Conservation (phyloP, 2,329 filamentous ascomycete species). For the Didymella arachidicola region DNA sequence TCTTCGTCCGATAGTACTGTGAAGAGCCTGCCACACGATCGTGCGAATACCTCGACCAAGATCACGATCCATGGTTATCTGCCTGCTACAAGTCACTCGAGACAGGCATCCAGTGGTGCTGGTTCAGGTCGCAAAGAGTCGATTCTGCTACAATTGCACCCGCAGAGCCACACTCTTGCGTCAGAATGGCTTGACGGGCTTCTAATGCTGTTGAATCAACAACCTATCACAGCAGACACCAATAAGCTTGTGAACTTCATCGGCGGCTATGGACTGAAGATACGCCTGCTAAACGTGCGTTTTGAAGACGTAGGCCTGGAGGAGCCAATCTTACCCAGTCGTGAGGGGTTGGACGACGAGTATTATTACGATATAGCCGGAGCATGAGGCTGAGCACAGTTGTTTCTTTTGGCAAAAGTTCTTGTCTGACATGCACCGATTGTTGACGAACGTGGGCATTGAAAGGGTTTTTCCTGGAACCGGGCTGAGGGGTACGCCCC, state of each 20-base stretch:
- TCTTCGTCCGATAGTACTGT: conserved; percentile 59
- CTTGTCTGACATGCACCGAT: conserved; percentile 10
- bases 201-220: conserved; percentile 92
- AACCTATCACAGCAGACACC: conserved; percentile 96
- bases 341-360: conserved; percentile 87
- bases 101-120: conserved; percentile 43
- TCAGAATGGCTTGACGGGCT: conserved; percentile 97
- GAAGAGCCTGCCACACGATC: conserved; percentile 39
- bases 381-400: conserved; percentile 27
- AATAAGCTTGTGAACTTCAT: conserved; percentile 87
- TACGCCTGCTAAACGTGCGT: conserved; percentile 87
- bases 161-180: conserved; percentile 79
- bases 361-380: conserved; percentile 80
- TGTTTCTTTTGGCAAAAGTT: conserved; percentile 15
- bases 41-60: conserved; percentile 69
- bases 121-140: conserved; percentile 65
- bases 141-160: conserved; percentile 82
- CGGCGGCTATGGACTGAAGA: conserved; percentile 89
- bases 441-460: conserved; percentile 7
- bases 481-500: conserved; percentile 5
- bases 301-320: conserved; percentile 79
- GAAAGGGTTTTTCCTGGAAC: not conserved
- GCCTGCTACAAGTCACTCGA: conserved; percentile 43
- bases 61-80: conserved; percentile 87
- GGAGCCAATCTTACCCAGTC: conserved; percentile 77